These are phyloP conservation scores for Hypsizygus marmoreus DNA, from an alignment of 768 basidiomycete species.

Conservation along the genomic window DNA sequence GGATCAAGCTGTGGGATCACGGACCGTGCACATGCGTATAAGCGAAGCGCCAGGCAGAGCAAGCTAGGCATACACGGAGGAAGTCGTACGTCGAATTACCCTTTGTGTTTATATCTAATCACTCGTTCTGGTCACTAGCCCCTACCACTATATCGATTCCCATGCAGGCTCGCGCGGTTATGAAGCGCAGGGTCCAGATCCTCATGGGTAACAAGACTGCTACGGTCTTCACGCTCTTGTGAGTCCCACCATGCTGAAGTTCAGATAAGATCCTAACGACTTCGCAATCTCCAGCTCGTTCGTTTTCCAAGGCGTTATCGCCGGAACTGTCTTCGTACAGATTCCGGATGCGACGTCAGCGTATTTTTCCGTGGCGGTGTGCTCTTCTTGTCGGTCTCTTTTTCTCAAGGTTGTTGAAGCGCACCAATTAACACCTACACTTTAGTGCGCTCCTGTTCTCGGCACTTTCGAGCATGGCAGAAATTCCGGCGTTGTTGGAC, in stretches of 20 bases:
- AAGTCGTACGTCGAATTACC: no score
- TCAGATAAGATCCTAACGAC: no score
- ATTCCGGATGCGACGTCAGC: constrained; percentile 55
- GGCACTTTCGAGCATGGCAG: constrained; percentile 61
- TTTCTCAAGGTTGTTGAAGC: no score
- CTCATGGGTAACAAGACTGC: constrained; percentile 32
- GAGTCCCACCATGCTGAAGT: constrained; percentile 2
- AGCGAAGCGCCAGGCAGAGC: constrained; percentile 51
- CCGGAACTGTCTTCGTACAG: constrained; percentile 68
- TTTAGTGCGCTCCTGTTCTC: constrained; percentile 58
- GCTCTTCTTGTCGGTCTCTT: constrained; percentile 63
- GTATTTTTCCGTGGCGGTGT: constrained; percentile 78
- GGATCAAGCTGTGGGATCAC: constrained; percentile 40
- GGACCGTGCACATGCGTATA: constrained; percentile 42
- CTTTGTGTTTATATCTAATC: no score
- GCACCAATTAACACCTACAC: constrained; percentile 3
- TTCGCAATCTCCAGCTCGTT: constrained; percentile 42
- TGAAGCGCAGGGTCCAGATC: constrained; percentile 41
- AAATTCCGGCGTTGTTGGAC: constrained; percentile 62
- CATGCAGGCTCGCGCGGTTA: constrained; percentile 40
- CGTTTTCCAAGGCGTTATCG: constrained; percentile 49
- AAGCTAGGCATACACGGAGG: constrained; percentile 44
- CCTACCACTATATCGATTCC: constrained; percentile 37
- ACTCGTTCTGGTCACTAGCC: no score
- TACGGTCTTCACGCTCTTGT: constrained; percentile 34